phyloP scores from a whole-genome alignment of 768 basidiomycete species.

The Leucogyrophana mollusca region DNA sequence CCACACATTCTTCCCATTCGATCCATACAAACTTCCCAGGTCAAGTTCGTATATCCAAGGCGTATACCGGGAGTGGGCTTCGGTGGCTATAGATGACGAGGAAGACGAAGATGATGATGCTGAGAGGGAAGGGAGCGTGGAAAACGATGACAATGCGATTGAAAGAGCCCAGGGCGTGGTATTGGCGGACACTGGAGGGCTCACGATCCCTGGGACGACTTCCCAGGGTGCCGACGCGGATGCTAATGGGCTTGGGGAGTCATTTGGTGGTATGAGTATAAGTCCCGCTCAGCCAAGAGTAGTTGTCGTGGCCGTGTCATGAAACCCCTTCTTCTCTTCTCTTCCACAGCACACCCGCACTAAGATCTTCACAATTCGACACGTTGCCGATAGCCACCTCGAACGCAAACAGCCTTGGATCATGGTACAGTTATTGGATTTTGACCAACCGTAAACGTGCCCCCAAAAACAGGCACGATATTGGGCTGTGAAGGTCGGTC shows the following conservation, averaged over 20 bases:
- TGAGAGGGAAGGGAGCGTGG: constrained; percentile 47
- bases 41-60: constrained; percentile 75
- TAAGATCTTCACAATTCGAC: too few relatives aligned
- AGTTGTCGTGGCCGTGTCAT: constrained; percentile 8
- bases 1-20: constrained; percentile 97
- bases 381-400: too few relatives aligned
- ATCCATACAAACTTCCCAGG: constrained; percentile 88
- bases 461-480: too few relatives aligned
- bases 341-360: too few relatives aligned
- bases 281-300: constrained; percentile 51
- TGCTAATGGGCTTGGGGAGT: constrained; percentile 58
- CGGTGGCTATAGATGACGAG: constrained; percentile 69
- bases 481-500: background rate
- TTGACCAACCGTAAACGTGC: too few relatives aligned
- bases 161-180: constrained; percentile 9
- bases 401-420: too few relatives aligned
- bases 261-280: constrained; percentile 82
- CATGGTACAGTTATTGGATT: constrained; percentile 1
- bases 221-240: constrained; percentile 26
- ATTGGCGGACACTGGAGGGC: constrained; percentile 9
- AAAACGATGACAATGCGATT: constrained; percentile 27
- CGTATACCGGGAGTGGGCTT: constrained; percentile 88
- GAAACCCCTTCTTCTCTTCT: too few relatives aligned
- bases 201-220: constrained; percentile 20
- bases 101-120: constrained; percentile 72